Evolutionary conservation across 1,284 basidiomycete species (phyloP).

Genomic region (Chiua sp.): DNA sequence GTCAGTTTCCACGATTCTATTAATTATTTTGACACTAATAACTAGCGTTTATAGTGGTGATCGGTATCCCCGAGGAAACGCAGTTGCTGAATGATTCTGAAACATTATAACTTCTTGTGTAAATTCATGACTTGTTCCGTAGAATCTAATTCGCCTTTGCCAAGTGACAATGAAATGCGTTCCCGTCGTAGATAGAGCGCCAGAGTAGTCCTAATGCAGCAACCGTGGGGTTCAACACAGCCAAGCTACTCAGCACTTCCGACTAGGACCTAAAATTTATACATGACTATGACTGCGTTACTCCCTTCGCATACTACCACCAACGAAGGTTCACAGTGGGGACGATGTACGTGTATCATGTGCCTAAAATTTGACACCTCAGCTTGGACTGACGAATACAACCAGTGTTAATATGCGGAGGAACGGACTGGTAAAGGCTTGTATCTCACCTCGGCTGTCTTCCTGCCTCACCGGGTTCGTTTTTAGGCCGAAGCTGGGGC

Average conservation of each 20-base stretch:
- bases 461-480: conserved; percentile 25
- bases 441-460: background rate
- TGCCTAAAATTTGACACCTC: conserved; percentile 10
- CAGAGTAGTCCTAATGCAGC: conserved; percentile 36
- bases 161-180: background rate
- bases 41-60: conserved; percentile 29
- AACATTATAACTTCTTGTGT: background rate
- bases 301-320: conserved; percentile 26
- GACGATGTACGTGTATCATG: conserved; percentile 34
- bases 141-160: conserved; percentile 1
- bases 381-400: conserved; percentile 17
- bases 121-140: conserved; percentile 2
- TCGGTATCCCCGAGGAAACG: conserved; percentile 23
- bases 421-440: conserved; percentile 80
- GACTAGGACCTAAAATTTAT: conserved; percentile 26
- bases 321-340: conserved; percentile 35
- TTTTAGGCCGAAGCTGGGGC: conserved; percentile 66
- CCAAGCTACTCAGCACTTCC: conserved; percentile 15
- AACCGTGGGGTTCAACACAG: conserved; percentile 29
- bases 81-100: conserved; percentile 2
- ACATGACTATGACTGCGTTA: conserved; percentile 36
- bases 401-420: conserved; percentile 81
- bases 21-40: conserved; percentile 12
- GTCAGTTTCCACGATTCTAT: conserved; percentile 25
- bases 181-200: conserved; percentile 38